Base-by-base conservation (phyloP, 192 early-diverging fungal species). In the Coemansia sp. region DNA sequence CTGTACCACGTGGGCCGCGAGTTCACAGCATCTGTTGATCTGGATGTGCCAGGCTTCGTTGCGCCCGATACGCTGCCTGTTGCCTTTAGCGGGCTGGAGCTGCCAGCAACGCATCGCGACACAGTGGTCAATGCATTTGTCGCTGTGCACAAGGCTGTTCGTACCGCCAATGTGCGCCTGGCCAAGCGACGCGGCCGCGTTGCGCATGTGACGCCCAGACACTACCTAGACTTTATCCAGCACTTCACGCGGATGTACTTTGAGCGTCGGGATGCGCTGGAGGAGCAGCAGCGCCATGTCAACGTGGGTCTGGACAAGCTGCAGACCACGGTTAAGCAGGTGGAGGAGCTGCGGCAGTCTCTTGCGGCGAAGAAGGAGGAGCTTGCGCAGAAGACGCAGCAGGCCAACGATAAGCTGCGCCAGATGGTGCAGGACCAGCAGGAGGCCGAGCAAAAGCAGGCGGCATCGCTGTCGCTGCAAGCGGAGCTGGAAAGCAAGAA, bases 1-100 rank as follows among this genome's bases (percentile, higher is more conserved):
- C 92, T 99, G 74, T 96, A 87, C 85, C 98, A 98, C 82, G 98
- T 99, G 28, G 97, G 94, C 30, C 87, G 87, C 57, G 98, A 99
- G 80, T 96, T 98, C 69, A 98, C 98, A 4, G 80, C 87, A 41
- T 83, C 86, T 7, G 75, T 98, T 27, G 97, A 98, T 66, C 82
- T 99, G 36, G 94, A 97, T 62, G 63, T 85, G 10, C 81, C 83
- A 2, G 74, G 59, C 17, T 97, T 90, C 67, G 47, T 31, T 1
- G 72, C 92, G 6, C 94, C 95, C 13, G 61, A 61, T 31, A 82
- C 84, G 31, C 91, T 94, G 77, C 93, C 93, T 6, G 72, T 87
- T 7, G 88, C 82, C 2, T 96, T 93, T 68, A 67, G 84, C 6
- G 87, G 84, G 40, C 78, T 98, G 10, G 67, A 79, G 25, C 67